phyloP scores from a whole-genome alignment of 208 protist species.

The Trypanosoma cruzi region DNA sequence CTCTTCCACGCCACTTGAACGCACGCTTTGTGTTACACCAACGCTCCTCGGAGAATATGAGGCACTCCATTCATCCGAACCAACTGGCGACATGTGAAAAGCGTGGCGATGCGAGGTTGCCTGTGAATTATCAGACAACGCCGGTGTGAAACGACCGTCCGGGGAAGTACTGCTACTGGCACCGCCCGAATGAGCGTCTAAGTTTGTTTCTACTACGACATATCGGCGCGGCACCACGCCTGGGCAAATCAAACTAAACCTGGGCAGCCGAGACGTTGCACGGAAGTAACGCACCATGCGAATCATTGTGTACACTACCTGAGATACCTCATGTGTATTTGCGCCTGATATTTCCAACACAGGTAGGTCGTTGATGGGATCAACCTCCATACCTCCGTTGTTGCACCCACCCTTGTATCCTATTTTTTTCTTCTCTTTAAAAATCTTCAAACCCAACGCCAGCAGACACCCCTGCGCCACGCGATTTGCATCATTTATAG shows the following conservation, averaged over 20 bases:
- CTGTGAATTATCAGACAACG: background rate
- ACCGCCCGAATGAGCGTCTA: background rate
- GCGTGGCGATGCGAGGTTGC: background rate
- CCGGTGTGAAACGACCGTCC: background rate
- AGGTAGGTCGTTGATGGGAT: background rate
- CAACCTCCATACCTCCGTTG: background rate
- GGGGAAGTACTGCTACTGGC: background rate
- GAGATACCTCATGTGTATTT: background rate
- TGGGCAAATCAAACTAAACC: background rate
- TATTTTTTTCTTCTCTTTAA: background rate
- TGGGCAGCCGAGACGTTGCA: background rate
- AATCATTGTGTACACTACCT: conserved; percentile 9
- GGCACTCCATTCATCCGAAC: background rate
- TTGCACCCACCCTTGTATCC: background rate
- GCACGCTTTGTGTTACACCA: background rate
- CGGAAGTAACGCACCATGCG: conserved; percentile 7
- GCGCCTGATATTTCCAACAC: conserved; percentile 5
- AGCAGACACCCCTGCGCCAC: conserved; percentile 22
- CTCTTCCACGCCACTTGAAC: background rate
- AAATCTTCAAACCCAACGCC: conserved; percentile 13
- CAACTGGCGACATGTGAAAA: background rate
- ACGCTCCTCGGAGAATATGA: conserved; percentile 5
- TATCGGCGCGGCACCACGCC: background rate
- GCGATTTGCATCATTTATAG: conserved; percentile 29
- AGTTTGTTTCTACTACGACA: background rate